phyloP scores from a whole-genome alignment of 441 rosid genomes.

The Croton laevigatus region DNA sequence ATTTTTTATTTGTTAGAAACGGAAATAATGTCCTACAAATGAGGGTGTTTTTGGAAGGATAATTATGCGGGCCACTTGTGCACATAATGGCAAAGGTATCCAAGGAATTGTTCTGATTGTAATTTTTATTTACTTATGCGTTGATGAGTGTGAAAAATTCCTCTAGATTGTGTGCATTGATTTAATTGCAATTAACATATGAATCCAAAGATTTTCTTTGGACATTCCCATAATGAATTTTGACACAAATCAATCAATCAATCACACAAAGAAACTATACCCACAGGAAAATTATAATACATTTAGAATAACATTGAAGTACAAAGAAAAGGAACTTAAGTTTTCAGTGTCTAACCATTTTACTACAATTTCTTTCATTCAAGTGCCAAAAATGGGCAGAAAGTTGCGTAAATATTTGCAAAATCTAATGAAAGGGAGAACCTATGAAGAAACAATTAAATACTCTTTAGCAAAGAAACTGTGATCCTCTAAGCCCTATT shows the following conservation, averaged over 20 bases:
- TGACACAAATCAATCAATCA: too few species aligned
- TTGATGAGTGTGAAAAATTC: constrained; percentile 16
- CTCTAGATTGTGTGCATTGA: background rate
- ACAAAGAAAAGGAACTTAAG: background rate
- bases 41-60: background rate
- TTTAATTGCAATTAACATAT: background rate
- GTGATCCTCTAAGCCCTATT: constrained; percentile 35
- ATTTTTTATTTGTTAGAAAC: constrained; percentile 12
- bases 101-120: background rate
- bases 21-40: background rate
- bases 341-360: background rate
- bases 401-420: background rate
- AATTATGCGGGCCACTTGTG: background rate
- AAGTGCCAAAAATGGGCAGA: background rate
- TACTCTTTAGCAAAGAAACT: constrained; percentile 25
- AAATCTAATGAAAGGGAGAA: constrained; percentile 1
- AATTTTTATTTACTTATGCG: background rate
- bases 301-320: background rate
- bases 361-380: background rate
- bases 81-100: background rate
- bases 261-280: too few species aligned
- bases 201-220: too few species aligned
- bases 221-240: too few species aligned
- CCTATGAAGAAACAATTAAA: constrained; percentile 14
- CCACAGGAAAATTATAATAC: too few species aligned